phyloP scores from a whole-genome alignment of 805 yeast species.

The Yamadazyma paraphyllophila region DNA sequence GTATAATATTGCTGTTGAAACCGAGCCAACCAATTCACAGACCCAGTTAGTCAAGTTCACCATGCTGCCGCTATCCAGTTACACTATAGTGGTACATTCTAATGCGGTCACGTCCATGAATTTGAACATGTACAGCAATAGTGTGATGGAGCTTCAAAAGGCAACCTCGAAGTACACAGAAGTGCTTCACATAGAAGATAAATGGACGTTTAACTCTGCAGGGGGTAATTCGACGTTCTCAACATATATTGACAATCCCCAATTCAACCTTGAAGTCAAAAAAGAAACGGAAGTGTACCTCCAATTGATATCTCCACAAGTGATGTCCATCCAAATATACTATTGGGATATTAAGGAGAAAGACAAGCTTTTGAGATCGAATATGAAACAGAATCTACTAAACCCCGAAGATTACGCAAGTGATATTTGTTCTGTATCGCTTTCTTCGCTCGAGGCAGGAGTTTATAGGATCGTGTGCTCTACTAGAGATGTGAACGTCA shows the following conservation, averaged over 20 bases:
- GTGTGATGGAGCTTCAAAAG: conserved; percentile 22
- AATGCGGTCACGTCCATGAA: conserved; percentile 25
- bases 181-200: conserved; percentile 25
- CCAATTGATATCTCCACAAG: conserved; percentile 16
- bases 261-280: conserved; percentile 32
- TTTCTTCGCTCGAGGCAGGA: conserved; percentile 27
- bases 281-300: conserved; percentile 18
- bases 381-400: conserved; percentile 30
- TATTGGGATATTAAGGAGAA: conserved; percentile 29
- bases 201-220: conserved; percentile 44
- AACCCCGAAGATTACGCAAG: conserved; percentile 34
- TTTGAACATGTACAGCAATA: conserved; percentile 26
- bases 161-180: conserved; percentile 27
- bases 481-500: conserved; percentile 34
- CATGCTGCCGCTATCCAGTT: conserved; percentile 20
- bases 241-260: conserved; percentile 55
- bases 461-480: conserved; percentile 48
- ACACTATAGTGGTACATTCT: conserved; percentile 26
- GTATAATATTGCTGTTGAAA: conserved; percentile 17
- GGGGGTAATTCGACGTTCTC: conserved; percentile 58
- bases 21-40: conserved; percentile 35
- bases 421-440: conserved; percentile 18
- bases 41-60: conserved; percentile 33
- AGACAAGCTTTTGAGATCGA: conserved; percentile 17
- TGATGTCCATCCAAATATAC: conserved; percentile 44